Evolutionary conservation across 2,329 filamentous ascomycete genomes (phyloP).

Genomic region (Onygena corvina): DNA sequence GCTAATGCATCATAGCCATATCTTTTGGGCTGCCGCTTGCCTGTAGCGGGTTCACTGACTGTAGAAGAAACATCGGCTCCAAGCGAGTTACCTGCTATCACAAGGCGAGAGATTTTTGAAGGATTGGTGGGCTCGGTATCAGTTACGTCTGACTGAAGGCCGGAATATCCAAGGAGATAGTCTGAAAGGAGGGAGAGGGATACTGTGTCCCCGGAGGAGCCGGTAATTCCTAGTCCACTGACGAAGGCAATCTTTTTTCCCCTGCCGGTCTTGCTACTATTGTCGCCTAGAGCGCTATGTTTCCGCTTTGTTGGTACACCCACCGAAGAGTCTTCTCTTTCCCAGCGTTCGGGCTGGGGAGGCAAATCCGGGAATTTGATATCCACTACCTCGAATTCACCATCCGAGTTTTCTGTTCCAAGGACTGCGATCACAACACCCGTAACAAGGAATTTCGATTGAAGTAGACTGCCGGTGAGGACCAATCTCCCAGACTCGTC

Average conservation of each 20-base stretch:
- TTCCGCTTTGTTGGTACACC: constrained; percentile 24
- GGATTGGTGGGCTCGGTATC: constrained; percentile 33
- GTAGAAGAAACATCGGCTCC: constrained; percentile 29
- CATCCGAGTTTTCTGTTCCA: constrained; percentile 83
- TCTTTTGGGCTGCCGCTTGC: constrained; percentile 54
- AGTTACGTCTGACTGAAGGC: constrained; percentile 34
- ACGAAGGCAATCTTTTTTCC: constrained; percentile 71
- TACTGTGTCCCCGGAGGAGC: constrained; percentile 60
- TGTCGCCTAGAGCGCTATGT: constrained; percentile 26
- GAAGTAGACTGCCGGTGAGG: constrained; percentile 59
- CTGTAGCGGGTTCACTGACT: constrained; percentile 17
- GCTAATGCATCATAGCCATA: constrained; percentile 86
- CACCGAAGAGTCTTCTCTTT: constrained; percentile 44
- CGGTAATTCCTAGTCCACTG: constrained; percentile 75
- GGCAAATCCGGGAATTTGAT: constrained; percentile 78
- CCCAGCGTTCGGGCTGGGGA: constrained; percentile 70
- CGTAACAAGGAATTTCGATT: constrained; percentile 64
- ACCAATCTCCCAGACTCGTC: constrained; percentile 86
- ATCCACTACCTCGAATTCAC: constrained; percentile 86
- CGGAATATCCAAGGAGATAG: constrained; percentile 74
- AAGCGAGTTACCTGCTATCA: constrained; percentile 88
- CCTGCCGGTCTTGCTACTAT: constrained; percentile 36
- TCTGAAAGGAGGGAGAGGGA: constrained; percentile 69
- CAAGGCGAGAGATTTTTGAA: constrained; percentile 61
- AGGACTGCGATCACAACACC: constrained; percentile 90